A percentile compares a stretch with the other conserved stretches of the same genome.
phyloP scores from a whole-genome alignment of 2,329 filamentous ascomycete genomes.

The Aspergillus uvarum region DNA sequence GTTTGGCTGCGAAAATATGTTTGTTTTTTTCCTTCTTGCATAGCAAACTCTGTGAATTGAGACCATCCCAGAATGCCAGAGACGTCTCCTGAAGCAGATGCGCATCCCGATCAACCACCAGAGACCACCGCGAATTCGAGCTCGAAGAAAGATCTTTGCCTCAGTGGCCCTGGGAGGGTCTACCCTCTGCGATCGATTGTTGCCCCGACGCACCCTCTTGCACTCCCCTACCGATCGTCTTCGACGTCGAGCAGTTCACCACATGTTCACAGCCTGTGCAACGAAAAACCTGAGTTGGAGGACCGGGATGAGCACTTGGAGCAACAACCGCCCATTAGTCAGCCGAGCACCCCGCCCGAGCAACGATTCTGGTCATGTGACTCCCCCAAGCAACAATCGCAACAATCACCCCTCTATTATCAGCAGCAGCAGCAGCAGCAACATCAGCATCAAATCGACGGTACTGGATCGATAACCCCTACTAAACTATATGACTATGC shows the following conservation, averaged over 20 bases:
- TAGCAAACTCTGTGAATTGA: background rate
- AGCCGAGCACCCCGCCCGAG: background rate
- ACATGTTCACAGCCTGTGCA: background rate
- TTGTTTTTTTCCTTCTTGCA: background rate
- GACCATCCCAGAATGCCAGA: background rate
- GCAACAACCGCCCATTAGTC: background rate
- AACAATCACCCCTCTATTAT: background rate
- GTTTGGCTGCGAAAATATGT: background rate
- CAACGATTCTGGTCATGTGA: background rate
- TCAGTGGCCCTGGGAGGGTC: constrained; percentile 47
- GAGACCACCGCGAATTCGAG: background rate
- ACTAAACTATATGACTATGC: background rate
- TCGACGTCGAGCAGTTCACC: constrained; percentile 20
- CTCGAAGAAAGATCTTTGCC: background rate
- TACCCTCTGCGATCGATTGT: constrained; percentile 79
- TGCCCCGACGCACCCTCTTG: constrained; percentile 24
- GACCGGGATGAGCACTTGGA: background rate
- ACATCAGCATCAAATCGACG: background rate
- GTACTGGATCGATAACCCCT: background rate
- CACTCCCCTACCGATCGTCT: constrained; percentile 14
- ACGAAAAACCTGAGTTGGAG: background rate
- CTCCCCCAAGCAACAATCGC: background rate
- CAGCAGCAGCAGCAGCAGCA: too few species aligned
- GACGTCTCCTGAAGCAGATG: background rate
- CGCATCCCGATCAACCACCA: background rate